A percentile compares a stretch with the other conserved stretches of the same genome.
phyloP scores from a whole-genome alignment of 1,284 basidiomycete genomes.

The Melanopsichium pennsylvanicum region DNA sequence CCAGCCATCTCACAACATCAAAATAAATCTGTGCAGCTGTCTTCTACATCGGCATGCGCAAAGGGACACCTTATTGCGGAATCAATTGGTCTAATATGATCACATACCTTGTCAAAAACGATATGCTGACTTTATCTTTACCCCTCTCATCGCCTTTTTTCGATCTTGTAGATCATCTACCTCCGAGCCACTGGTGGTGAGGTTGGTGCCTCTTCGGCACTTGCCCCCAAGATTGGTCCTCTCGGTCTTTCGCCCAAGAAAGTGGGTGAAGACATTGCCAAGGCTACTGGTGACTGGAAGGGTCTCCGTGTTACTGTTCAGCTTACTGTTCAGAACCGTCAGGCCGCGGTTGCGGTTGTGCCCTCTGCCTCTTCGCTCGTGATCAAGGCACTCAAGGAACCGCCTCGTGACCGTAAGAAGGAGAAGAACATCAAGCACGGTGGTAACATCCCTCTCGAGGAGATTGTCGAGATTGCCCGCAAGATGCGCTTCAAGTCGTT shows the following conservation, averaged over 20 bases:
- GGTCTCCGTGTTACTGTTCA: constrained; percentile 99
- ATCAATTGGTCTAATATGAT: too few species aligned
- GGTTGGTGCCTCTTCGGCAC: constrained; percentile 97
- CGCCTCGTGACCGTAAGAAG: constrained; percentile 99
- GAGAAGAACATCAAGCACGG: constrained; percentile 99
- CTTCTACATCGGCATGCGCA: not conserved
- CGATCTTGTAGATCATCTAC: constrained; percentile 80
- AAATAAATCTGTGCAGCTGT: constrained; percentile 11
- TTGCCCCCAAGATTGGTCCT: constrained; percentile 99
- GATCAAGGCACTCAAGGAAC: constrained; percentile 98
- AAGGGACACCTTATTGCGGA: too few species aligned
- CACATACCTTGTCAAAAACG: too few species aligned
- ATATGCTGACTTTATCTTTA: constrained; percentile 29
- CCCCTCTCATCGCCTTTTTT: too few species aligned
- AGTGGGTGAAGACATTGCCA: constrained; percentile 99
- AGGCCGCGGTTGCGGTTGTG: constrained; percentile 95
- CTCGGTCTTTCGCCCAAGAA: constrained; percentile 99
- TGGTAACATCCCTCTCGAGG: constrained; percentile 93
- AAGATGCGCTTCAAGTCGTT: constrained; percentile 96
- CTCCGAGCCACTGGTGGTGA: constrained; percentile 99
- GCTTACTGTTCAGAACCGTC: constrained; percentile 99
- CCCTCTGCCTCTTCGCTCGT: constrained; percentile 97
- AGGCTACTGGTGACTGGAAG: constrained; percentile 98
- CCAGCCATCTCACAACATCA: not conserved
- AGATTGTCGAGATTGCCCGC: constrained; percentile 93